Percentiles rank a stretch among this genome's conserved stretches.
phyloP scores from a whole-genome alignment of 2,329 filamentous ascomycete species.

The Pseudogymnoascus sp. region DNA sequence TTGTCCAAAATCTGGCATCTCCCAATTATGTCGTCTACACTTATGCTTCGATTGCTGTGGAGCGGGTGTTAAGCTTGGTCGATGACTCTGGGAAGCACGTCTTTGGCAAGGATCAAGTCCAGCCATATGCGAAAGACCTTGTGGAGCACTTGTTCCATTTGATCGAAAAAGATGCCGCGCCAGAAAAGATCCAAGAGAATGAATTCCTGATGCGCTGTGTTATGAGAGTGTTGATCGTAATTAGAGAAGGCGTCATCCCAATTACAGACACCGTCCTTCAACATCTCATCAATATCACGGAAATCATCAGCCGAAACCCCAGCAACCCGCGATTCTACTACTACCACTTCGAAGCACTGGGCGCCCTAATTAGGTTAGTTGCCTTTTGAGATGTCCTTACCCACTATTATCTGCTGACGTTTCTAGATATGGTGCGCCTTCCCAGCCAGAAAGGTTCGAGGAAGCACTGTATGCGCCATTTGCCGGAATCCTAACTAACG shows the following conservation, averaged over 20 bases:
- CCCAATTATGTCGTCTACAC: conserved; percentile 95
- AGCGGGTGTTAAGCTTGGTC: conserved; percentile 77
- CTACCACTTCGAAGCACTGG: conserved; percentile 92
- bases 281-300: conserved; percentile 81
- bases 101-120: conserved; percentile 70
- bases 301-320: conserved; percentile 86
- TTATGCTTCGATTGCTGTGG: conserved; percentile 93
- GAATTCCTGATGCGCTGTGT: conserved; percentile 98
- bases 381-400: background rate
- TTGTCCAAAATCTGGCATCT: conserved; percentile 85
- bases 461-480: conserved; percentile 76
- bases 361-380: conserved; percentile 66
- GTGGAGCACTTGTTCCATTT: conserved; percentile 84
- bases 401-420: conserved; percentile 8
- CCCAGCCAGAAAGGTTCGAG: conserved; percentile 66
- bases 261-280: conserved; percentile 71
- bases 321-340: conserved; percentile 98
- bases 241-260: conserved; percentile 69
- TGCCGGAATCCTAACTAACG: conserved; percentile 67
- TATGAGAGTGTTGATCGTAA: conserved; percentile 93
- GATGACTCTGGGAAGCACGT: conserved; percentile 68
- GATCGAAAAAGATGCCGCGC: conserved; percentile 73
- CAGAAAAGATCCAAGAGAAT: conserved; percentile 95
- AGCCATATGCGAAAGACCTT: conserved; percentile 75
- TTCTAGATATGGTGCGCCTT: conserved; percentile 53